Base-by-base conservation (phyloP, 352 stramenopile genomes). In the Globisporangium cylindrosporum region DNA sequence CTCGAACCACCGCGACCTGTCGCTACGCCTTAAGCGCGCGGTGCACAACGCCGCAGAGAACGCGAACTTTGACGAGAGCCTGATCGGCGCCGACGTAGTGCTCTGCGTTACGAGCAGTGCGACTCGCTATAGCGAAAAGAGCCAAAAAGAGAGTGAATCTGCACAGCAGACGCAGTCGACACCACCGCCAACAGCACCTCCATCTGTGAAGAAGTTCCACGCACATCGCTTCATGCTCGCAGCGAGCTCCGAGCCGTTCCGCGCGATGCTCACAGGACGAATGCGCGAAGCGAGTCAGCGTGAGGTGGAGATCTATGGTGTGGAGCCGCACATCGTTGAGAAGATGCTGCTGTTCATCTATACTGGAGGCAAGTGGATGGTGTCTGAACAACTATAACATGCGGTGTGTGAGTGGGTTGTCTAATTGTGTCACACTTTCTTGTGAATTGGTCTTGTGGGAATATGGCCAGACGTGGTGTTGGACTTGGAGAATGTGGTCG, bases 311-410 rank as follows among this genome's bases (percentile, higher is more conserved):
- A 78, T 95, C 41, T 73, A 89, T 63, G 85, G 79, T 43, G 79
- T 95, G 49, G 80, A 85, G 32, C 66, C 81, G 10, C 65, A 55
- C 4, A 81, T 91, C 64, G 75, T 95, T 54, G 77, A 94, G 65
- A 93, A 94, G 69, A 91, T 95, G 80, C 72, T 95, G 62, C 62
- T 88, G 29, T 95, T 88, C 64, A 93, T 95, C 66, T 95, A 95
- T 71, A 93, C 88, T 5, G 88, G 86, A 70, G 80, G 80, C 86
- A 57, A 24, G 73, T 66, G 12, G 4, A 2, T n/a, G 9, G 0
- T 3, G 43, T 24, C 43, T 24, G 18, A 24, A 12, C 15, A 24
- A 18, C 43, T 22, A 12, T 18, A 12, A 9, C n/a, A 22, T 12
- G 38, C 38, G 38, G 15, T 20, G 14, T 51, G 18, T 12, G 15